phyloP scores from a whole-genome alignment of 495 filamentous ascomycete species.

The Penicillium longicatenatum region DNA sequence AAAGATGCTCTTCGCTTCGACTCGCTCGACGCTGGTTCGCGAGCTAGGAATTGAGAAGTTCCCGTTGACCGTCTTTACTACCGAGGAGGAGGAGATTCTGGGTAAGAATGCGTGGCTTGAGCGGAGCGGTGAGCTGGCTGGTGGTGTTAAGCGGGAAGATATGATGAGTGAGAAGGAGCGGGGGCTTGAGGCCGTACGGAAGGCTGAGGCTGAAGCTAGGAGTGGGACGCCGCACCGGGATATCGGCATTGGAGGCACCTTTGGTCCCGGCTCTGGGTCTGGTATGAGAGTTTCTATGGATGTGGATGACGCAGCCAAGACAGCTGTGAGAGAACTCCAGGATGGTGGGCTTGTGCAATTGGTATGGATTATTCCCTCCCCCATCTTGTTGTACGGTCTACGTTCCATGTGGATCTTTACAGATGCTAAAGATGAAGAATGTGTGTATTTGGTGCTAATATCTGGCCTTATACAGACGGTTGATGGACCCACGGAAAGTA shows the following conservation, averaged over 20 bases:
- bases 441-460: slow-evolving; percentile 30
- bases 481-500: slow-evolving; percentile 75
- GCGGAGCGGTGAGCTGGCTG: slow-evolving; percentile 63
- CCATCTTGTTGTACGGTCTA: neutral
- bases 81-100: slow-evolving; percentile 66
- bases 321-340: slow-evolving; percentile 61
- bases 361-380: slow-evolving; percentile 50
- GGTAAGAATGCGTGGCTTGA: slow-evolving; percentile 71
- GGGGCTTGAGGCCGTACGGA: slow-evolving; percentile 71
- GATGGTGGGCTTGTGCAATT: slow-evolving; percentile 74
- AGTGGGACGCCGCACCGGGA: slow-evolving; percentile 65
- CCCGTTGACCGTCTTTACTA: slow-evolving; percentile 76
- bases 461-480: slow-evolving; percentile 38
- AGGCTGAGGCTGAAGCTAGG: slow-evolving; percentile 77
- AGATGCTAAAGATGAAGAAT: neutral
- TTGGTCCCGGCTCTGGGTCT: slow-evolving; percentile 54
- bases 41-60: slow-evolving; percentile 92
- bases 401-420: slow-evolving; percentile 3
- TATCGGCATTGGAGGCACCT: slow-evolving; percentile 59
- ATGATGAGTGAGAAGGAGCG: slow-evolving; percentile 89
- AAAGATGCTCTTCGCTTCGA: slow-evolving; percentile 95
- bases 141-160: slow-evolving; percentile 47
- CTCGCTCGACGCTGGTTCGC: slow-evolving; percentile 76
- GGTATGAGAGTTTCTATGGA: slow-evolving; percentile 63
- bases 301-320: slow-evolving; percentile 66